Evolutionary conservation across 2,329 filamentous ascomycete genomes (phyloP), one percentile per base, ranked within the genome.

Genomic region (Pseudogymnoascus sp.): DNA sequence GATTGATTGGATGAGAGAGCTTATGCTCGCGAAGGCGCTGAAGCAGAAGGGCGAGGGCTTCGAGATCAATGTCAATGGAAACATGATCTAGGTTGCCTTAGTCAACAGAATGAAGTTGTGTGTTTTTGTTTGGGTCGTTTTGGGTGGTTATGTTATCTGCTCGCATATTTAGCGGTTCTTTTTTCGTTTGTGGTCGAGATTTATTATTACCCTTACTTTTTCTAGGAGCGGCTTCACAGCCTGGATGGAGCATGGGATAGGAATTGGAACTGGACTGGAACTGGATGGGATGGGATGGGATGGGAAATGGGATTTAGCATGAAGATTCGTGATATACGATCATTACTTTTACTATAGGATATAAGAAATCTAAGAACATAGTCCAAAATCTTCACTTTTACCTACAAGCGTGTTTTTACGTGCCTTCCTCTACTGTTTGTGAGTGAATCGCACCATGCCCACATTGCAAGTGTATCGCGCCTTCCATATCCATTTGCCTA

Each of bases 1-100:
- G 64, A 97, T 97, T 69, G 93, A 97, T 73, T 99, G 94, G 94
- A 95, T 95, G 90, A 82, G 90, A 60, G 90, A 95, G 80, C 77
- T 95, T 64, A 95, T 95, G 90, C 83, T 95, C 50, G 90, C 90
- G 60, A 94, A 94, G 78, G 90, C 90, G 15, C 78, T 91, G 71
- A 89, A 87, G 78, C 88, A 91, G 75, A 94, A 92, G 81, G 86
- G 84, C 53, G 86, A 91, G 68, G 90, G 90, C 15, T 93, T 88
- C 68, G 88, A 92, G 75, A 84, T 94, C 68, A 88, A 85, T 70
- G 84, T 92, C 65, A 93, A 93, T 71, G 90, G 90, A 47, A 87
- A 85, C 74, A 87, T 87, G 83, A 87, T 89, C 70, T 88, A 75
- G 68, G 41, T 47, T 28, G 41, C 22, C 15, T 25, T 25, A 25